A percentile compares a stretch with the other conserved stretches of the same genome.
Conservation (phyloP, 768 basidiomycete genomes). For the Dioszegia crocea region DNA sequence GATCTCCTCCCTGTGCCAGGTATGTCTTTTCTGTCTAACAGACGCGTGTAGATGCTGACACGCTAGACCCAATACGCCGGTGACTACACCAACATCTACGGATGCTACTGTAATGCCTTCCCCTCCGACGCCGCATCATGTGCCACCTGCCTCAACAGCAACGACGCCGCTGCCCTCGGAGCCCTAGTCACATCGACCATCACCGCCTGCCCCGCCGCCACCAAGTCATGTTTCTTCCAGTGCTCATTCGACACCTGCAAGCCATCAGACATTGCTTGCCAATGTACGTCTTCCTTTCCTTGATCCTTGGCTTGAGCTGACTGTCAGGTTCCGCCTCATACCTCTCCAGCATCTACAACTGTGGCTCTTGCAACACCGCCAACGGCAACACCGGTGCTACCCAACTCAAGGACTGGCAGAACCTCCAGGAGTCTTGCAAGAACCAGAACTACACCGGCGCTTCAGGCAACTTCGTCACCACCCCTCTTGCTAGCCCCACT, state of each 20-base stretch:
- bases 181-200: conserved; percentile 28
- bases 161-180: conserved; percentile 33
- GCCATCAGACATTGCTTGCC: conserved; percentile 42
- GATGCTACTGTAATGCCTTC: conserved; percentile 46
- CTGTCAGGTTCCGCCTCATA: conserved; percentile 25
- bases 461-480: conserved; percentile 23
- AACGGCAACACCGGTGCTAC: conserved; percentile 47
- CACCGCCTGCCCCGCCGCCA: conserved; percentile 25
- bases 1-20: conserved; percentile 38
- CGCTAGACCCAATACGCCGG: conserved; percentile 20
- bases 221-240: conserved; percentile 39
- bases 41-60: too few relatives aligned
- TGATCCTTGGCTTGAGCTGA: background rate
- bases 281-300: conserved; percentile 31
- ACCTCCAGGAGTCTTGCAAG: conserved; percentile 40
- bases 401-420: conserved; percentile 41
- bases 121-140: conserved; percentile 43
- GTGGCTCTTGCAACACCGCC: conserved; percentile 48
- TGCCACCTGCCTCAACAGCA: conserved; percentile 39
- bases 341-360: conserved; percentile 48
- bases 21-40: conserved; percentile 20
- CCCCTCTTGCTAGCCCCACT: conserved; percentile 28
- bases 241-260: conserved; percentile 44
- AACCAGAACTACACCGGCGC: conserved; percentile 48
- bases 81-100: conserved; percentile 32